These are phyloP conservation scores for Globisporangium cylindrosporum DNA, from an alignment of 352 stramenopile species.

Conservation along the genomic window DNA sequence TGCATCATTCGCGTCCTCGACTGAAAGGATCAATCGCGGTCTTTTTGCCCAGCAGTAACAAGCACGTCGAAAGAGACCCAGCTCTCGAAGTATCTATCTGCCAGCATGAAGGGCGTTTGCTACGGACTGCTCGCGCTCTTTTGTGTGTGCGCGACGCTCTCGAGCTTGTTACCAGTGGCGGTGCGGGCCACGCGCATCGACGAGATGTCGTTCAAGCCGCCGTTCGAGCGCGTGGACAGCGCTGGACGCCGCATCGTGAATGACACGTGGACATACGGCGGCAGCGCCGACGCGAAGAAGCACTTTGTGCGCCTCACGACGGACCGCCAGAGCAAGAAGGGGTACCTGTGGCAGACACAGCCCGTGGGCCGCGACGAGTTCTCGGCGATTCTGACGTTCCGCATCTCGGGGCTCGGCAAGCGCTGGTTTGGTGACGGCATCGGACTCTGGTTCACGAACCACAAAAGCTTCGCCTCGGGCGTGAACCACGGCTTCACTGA, in stretches of 20 bases:
- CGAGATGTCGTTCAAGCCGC: conserved; percentile 71
- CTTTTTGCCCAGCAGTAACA: neutral
- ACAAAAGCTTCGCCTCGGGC: conserved; percentile 51
- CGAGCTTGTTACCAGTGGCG: conserved; percentile 17
- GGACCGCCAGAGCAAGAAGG: conserved; percentile 83
- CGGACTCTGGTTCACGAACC: conserved; percentile 75
- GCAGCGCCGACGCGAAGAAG: conserved; percentile 77
- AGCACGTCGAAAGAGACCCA: neutral
- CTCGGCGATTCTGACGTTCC: conserved; percentile 73
- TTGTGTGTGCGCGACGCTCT: conserved; percentile 32
- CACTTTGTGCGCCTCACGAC: conserved; percentile 87
- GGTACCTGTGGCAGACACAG: conserved; percentile 74
- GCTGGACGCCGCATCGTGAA: conserved; percentile 67
- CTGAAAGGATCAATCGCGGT: neutral
- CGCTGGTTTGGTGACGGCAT: conserved; percentile 86
- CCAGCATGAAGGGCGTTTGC: conserved; percentile 11
- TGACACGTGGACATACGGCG: conserved; percentile 71
- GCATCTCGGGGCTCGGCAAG: conserved; percentile 78
- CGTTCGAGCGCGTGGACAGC: conserved; percentile 66
- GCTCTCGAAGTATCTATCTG: neutral
- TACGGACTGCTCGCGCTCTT: conserved; percentile 22
- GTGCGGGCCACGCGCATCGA: conserved; percentile 41
- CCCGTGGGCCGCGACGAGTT: conserved; percentile 50
- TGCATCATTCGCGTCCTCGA: neutral
- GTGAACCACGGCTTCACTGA: conserved; percentile 78